Conservation (phyloP, 345 rosid species). For the Gossypium stocksii region DNA sequence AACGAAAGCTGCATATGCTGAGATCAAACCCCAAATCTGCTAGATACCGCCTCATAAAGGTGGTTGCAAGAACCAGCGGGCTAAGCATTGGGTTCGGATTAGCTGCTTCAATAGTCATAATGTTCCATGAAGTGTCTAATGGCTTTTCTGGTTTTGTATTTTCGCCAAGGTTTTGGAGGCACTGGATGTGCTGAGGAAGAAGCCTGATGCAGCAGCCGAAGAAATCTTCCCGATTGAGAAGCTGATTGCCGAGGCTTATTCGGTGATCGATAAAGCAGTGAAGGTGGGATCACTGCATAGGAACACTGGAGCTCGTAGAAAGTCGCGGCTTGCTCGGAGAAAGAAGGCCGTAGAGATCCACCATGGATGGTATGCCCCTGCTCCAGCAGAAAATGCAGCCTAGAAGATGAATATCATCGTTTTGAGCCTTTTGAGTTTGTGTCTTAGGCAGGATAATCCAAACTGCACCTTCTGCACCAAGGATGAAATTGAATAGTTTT, state of each 20-base stretch:
- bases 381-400: constrained; percentile 24
- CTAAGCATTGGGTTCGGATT: background rate
- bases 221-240: constrained; percentile 70
- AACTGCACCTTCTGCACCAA: background rate
- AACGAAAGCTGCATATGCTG: background rate
- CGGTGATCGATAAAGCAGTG: constrained; percentile 79
- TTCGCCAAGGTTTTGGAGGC: constrained; percentile 71
- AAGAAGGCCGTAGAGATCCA: constrained; percentile 83
- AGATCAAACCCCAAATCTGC: background rate
- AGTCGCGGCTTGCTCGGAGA: constrained; percentile 86
- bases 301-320: constrained; percentile 79
- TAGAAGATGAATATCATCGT: constrained; percentile 17
- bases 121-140: background rate
- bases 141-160: background rate
- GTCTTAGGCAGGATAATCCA: constrained; percentile 4
- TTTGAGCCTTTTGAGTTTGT: background rate
- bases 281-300: constrained; percentile 67
- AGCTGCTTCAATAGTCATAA: background rate
- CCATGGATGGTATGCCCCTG: constrained; percentile 87
- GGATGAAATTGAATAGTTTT: too few relatives aligned
- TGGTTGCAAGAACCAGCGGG: background rate
- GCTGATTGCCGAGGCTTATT: constrained; percentile 82
- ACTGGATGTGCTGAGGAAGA: constrained; percentile 69
- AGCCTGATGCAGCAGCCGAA: constrained; percentile 67
- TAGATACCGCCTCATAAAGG: background rate